Conservation (phyloP, 495 filamentous ascomycete genomes). For the Lichenothelia convexa region DNA sequence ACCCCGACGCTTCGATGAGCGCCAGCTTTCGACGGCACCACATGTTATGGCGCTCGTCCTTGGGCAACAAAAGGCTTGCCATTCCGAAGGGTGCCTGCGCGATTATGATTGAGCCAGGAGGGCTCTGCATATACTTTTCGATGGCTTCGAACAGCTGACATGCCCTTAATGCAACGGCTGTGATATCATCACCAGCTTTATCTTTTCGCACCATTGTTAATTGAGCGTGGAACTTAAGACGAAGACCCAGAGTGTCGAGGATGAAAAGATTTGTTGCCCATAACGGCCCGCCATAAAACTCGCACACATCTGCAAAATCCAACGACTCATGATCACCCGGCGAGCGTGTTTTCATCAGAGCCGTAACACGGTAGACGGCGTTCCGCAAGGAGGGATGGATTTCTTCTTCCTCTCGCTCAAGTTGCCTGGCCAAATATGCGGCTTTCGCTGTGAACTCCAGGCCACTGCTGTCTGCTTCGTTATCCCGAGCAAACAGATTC, state of each 20-base stretch:
- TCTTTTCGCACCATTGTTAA: constrained; percentile 33
- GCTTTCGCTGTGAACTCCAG: constrained; percentile 49
- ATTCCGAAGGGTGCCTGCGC: constrained; percentile 65
- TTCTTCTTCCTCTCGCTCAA: constrained; percentile 36
- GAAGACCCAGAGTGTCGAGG: constrained; percentile 60
- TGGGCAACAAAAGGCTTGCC: constrained; percentile 57
- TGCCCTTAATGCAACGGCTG: constrained; percentile 46
- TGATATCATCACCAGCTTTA: constrained; percentile 28
- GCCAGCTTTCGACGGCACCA: constrained; percentile 73
- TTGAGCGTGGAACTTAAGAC: constrained; percentile 66
- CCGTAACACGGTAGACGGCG: too few relatives aligned
- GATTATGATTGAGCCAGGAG: constrained; percentile 46
- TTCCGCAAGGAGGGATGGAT: constrained; percentile 32
- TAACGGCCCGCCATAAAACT: constrained; percentile 46
- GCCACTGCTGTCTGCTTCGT: constrained; percentile 39
- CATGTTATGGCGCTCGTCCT: constrained; percentile 51
- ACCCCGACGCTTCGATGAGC: constrained; percentile 67
- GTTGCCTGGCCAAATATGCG: constrained; percentile 30
- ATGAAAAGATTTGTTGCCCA: constrained; percentile 57
- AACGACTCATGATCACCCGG: constrained; percentile 15
- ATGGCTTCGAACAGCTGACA: constrained; percentile 65
- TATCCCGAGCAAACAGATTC: constrained; percentile 53
- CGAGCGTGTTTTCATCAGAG: constrained; percentile 32
- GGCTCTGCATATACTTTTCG: constrained; percentile 49
- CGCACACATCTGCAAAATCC: constrained; percentile 56